Conservation (phyloP, 495 filamentous ascomycete species). For the Penicillium goetzii region DNA sequence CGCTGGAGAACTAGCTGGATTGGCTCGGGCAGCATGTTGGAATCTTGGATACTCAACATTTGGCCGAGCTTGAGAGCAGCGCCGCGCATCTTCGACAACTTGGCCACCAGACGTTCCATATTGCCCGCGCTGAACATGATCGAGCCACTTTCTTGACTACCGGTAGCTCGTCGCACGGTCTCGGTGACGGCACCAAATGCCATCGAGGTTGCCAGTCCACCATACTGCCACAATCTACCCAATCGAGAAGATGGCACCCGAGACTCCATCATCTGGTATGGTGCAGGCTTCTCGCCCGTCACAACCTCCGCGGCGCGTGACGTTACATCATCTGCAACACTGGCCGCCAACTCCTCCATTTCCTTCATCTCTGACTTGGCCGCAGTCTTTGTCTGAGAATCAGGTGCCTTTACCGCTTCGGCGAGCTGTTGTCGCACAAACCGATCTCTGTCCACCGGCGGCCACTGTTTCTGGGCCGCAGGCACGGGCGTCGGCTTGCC, state of each 20-base stretch:
- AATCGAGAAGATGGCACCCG: conserved; percentile 87
- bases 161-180: conserved; percentile 70
- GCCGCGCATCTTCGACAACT: conserved; percentile 92
- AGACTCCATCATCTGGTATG: conserved; percentile 83
- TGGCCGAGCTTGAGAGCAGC: conserved; percentile 98
- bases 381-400: background rate
- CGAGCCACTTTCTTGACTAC: conserved; percentile 65
- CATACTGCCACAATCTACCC: conserved; percentile 90
- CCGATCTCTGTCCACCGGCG: conserved; percentile 6
- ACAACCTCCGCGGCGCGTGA: conserved; percentile 17
- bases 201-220: conserved; percentile 91
- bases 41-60: conserved; percentile 96
- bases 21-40: conserved; percentile 87
- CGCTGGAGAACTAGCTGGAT: conserved; percentile 88
- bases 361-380: conserved; percentile 25
- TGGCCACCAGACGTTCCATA: conserved; percentile 88
- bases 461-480: conserved; percentile 9
- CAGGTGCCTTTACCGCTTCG: background rate
- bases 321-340: conserved; percentile 32
- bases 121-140: conserved; percentile 87
- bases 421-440: conserved; percentile 6
- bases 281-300: conserved; percentile 26
- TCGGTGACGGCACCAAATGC: conserved; percentile 91
- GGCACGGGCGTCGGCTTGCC: conserved; percentile 29
- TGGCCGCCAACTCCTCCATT: conserved; percentile 27